phyloP scores from a whole-genome alignment of 208 protist genomes.

The Novymonas esmeraldas region DNA sequence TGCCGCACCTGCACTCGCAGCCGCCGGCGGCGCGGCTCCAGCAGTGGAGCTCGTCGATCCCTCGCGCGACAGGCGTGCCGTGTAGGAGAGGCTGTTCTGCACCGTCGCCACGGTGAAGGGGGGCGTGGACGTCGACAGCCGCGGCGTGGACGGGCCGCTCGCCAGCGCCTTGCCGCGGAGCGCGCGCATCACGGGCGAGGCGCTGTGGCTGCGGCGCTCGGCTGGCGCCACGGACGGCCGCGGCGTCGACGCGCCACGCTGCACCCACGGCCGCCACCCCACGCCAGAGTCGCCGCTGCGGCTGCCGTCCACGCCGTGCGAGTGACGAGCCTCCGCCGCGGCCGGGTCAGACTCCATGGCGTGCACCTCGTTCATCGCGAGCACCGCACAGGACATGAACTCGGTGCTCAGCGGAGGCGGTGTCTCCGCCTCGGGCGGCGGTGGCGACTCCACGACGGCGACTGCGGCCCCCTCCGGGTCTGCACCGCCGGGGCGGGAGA shows the following conservation, averaged over 20 bases:
- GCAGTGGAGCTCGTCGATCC: slow-evolving; percentile 1
- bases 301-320: no score
- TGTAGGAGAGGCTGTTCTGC: slow-evolving; percentile 19
- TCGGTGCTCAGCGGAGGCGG: background rate
- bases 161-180: slow-evolving; percentile 2
- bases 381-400: slow-evolving; percentile 7
- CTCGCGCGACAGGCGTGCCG: slow-evolving; percentile 5
- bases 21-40: no score
- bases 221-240: slow-evolving; percentile 1
- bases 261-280: slow-evolving; percentile 2
- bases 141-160: slow-evolving; percentile 2
- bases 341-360: slow-evolving; percentile 7
- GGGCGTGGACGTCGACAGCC: slow-evolving; percentile 16
- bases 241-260: slow-evolving; percentile 16
- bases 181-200: slow-evolving; percentile 9
- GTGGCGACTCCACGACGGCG: background rate
- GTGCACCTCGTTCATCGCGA: slow-evolving; percentile 11
- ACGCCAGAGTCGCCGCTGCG: background rate
- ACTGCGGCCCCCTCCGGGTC: background rate
- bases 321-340: no score
- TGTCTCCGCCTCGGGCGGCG: background rate
- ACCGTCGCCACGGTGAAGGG: slow-evolving; percentile 18
- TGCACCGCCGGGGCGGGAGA: background rate
- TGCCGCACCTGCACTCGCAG: no score
- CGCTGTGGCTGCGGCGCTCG: background rate